Evolutionary conservation across 2,329 filamentous ascomycete genomes (phyloP).

Genomic region (Penicillium sclerotiorum): DNA sequence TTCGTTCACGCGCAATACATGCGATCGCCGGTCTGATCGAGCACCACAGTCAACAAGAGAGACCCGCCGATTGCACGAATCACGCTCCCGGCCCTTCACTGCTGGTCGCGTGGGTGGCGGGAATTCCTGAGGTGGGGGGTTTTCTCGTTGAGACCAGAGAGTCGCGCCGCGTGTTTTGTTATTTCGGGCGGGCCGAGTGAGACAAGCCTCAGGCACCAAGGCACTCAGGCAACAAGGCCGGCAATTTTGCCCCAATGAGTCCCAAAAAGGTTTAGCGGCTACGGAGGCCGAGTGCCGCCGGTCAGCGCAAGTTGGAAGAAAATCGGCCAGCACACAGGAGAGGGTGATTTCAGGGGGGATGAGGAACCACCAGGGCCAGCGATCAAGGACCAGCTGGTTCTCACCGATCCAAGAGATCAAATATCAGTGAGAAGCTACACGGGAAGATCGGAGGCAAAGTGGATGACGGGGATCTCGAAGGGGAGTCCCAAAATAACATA

Average conservation of each 20-base stretch:
- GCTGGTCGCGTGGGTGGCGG: slow-evolving; percentile 3
- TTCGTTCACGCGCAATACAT: slow-evolving; percentile 16
- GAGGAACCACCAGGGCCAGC: slow-evolving; percentile 8
- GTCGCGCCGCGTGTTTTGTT: slow-evolving; percentile 33
- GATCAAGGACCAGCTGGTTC: background rate
- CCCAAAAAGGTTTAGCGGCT: slow-evolving; percentile 26
- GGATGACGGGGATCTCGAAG: slow-evolving; percentile 28
- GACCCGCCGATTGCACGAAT: background rate
- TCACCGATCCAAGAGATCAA: slow-evolving; percentile 1
- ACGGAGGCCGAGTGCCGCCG: slow-evolving; percentile 24
- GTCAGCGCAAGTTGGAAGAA: slow-evolving; percentile 26
- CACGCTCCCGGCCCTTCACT: background rate
- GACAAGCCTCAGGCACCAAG: slow-evolving; percentile 17
- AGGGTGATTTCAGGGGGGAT: slow-evolving; percentile 25
- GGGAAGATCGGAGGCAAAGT: slow-evolving; percentile 24
- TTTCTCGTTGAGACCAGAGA: slow-evolving; percentile 4
- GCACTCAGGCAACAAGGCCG: slow-evolving; percentile 15
- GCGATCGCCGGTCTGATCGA: slow-evolving; percentile 13
- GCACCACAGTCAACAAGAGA: background rate
- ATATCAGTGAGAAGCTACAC: slow-evolving; percentile 13
- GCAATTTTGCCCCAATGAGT: background rate
- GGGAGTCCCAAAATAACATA: slow-evolving; percentile 23
- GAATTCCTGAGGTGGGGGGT: background rate
- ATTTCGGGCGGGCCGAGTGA: slow-evolving; percentile 22
- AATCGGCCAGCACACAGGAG: slow-evolving; percentile 23